Evolutionary conservation across 2,329 filamentous ascomycete species (phyloP), one percentile per base, ranked within the genome.

Genomic region (Tolypocladium capitatum): DNA sequence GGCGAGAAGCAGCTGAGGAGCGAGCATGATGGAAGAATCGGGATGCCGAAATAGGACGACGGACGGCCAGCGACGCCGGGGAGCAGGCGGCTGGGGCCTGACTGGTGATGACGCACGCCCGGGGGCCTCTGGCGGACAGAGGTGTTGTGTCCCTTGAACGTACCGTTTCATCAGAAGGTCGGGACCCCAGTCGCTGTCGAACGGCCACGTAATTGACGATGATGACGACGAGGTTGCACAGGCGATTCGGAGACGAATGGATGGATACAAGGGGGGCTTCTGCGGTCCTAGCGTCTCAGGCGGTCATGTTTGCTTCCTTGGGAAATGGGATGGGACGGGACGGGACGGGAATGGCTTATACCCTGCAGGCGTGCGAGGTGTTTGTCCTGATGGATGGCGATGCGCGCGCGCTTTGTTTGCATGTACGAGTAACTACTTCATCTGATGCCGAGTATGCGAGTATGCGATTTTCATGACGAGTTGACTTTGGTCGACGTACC

Each of bases 1-100:
- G 63, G 63, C 0, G 63, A 66, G 4, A 66, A 67, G 46, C 61
- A 64, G 30, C 48, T 68, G 1, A 49, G 58, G n/a, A 59, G 58
- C 38, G 63, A 66, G 21, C 60, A 58, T 9, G 64, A 65, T 16
- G 48, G 50, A 30, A 52, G 55, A 13, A 51, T 59, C 1, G 62
- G 58, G 2, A 14, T 61, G 10, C 45, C 57, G 1, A 58, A 59
- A 46, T 53, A 55, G 11, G 49, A 55, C 30, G 13, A 41, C 27
- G 43, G 18, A 6, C 44, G 44, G 18, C 42, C 28, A 16, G 21
- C 42, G 11, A 32, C 42, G n/a, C 21, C 28, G 2, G 42, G 42
- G 10, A n/a, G 38, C 16, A 28, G 10, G 16, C 24, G 38, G 24
- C 9, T 28, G 28, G 38, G 16, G 21, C 24, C 24, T 6, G 16